A percentile compares a stretch with the other conserved stretches of the same genome.
phyloP scores from a whole-genome alignment of 306 rosid species.

The Lagenaria siceraria region DNA sequence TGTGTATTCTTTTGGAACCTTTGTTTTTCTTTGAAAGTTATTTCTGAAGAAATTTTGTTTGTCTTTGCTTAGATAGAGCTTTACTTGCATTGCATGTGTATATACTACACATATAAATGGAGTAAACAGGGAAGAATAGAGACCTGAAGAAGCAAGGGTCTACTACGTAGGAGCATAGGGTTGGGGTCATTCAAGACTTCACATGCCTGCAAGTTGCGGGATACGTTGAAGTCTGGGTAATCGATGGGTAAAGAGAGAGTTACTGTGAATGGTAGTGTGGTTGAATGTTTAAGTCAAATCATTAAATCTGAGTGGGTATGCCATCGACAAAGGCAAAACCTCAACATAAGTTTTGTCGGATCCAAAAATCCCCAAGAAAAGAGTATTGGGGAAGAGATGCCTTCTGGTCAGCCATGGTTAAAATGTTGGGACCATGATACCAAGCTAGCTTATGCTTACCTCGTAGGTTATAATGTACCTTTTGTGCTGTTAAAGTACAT shows the following conservation, averaged over 20 bases:
- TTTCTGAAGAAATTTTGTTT: neutral
- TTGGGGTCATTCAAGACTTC: neutral
- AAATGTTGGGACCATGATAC: neutral
- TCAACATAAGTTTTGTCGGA: neutral
- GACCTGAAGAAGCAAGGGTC: neutral
- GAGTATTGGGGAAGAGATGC: neutral
- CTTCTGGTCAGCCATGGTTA: neutral
- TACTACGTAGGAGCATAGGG: neutral
- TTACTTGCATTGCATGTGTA: neutral
- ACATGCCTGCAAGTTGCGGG: neutral
- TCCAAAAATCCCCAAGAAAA: neutral
- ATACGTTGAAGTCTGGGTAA: neutral
- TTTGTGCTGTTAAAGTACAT: no score
- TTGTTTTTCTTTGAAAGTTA: neutral
- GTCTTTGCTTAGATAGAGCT: neutral
- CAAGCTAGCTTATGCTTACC: neutral
- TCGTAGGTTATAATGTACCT: neutral
- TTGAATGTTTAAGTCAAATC: neutral
- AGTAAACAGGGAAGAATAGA: neutral
- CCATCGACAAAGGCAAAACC: neutral
- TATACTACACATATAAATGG: neutral
- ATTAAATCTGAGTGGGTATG: neutral
- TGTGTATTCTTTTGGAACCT: neutral
- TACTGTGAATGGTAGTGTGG: neutral
- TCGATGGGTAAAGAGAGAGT: neutral